Evolutionary conservation across 306 rosid genomes (phyloP).

Genomic region (Vigna hirtella): DNA sequence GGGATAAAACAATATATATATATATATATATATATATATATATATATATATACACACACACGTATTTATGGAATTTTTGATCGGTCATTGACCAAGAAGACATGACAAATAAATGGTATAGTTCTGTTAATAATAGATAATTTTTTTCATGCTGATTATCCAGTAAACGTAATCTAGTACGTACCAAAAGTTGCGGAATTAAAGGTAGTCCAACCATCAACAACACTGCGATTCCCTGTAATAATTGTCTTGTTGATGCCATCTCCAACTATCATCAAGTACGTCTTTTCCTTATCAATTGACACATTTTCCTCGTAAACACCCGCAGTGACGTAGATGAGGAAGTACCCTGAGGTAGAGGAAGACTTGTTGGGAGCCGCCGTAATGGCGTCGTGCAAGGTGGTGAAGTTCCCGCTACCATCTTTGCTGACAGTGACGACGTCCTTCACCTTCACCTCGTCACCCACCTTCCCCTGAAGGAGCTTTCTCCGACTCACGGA

Average conservation of each 20-base stretch:
- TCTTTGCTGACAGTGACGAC: constrained; percentile 67
- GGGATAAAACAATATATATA: no score
- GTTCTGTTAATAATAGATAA: no score
- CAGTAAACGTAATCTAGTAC: not conserved
- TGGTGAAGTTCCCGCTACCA: constrained; percentile 74
- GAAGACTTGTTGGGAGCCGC: constrained; percentile 72
- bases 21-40: no score
- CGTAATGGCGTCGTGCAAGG: constrained; percentile 68
- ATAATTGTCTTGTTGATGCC: constrained; percentile 75
- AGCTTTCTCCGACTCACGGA: constrained; percentile 63
- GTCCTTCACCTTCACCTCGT: constrained; percentile 53
- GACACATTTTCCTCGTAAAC: constrained; percentile 74
- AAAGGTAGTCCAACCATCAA: constrained; percentile 74
- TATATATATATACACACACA: no score
- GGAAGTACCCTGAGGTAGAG: constrained; percentile 56
- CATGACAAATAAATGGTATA: no score
- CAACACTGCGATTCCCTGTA: constrained; percentile 73
- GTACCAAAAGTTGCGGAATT: constrained; percentile 80
- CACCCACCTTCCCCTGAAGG: constrained; percentile 3
- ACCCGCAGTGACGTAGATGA: constrained; percentile 73
- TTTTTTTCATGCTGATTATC: no score
- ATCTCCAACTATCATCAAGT: constrained; percentile 82
- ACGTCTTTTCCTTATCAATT: constrained; percentile 60
- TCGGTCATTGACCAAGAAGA: no score
- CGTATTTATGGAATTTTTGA: no score